Conservation (phyloP, 2,329 filamentous ascomycete species). For the Pseudocercospora crystallina region DNA sequence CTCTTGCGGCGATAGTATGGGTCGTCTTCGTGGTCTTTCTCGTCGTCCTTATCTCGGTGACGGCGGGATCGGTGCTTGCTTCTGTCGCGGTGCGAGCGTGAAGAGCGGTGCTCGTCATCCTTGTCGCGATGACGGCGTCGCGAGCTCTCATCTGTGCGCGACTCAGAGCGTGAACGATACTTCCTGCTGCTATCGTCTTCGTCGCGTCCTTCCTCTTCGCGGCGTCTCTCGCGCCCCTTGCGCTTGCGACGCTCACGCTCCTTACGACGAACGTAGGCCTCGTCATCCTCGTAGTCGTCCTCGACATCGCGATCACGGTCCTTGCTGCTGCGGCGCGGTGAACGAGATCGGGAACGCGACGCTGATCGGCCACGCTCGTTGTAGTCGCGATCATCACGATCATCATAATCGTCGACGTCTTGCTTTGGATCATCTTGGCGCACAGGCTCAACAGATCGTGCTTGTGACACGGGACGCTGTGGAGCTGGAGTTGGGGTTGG, state of each 20-base stretch:
- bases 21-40: constrained; percentile 30
- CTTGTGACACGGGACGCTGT: constrained; percentile 16
- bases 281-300: constrained; percentile 44
- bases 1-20: constrained; percentile 35
- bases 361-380: constrained; percentile 35
- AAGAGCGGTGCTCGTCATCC: constrained; percentile 44
- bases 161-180: constrained; percentile 64
- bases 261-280: constrained; percentile 38
- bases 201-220: constrained; percentile 46
- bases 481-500: constrained; percentile 22
- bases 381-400: constrained; percentile 33
- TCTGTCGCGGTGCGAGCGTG: constrained; percentile 47
- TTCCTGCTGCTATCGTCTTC: constrained; percentile 45
- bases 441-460: constrained; percentile 11
- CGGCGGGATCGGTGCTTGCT: constrained; percentile 42
- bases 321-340: constrained; percentile 49
- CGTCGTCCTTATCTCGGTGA: constrained; percentile 43
- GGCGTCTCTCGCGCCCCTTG: constrained; percentile 43
- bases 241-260: constrained; percentile 32
- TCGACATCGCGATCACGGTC: constrained; percentile 52
- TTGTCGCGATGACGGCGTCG: constrained; percentile 58
- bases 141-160: constrained; percentile 58
- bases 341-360: constrained; percentile 39
- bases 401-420: constrained; percentile 16
- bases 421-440: constrained; percentile 10